These are phyloP conservation scores for Rhinocladiella similis DNA, from an alignment of 2,329 filamentous ascomycete species.

Conservation along the genomic window DNA sequence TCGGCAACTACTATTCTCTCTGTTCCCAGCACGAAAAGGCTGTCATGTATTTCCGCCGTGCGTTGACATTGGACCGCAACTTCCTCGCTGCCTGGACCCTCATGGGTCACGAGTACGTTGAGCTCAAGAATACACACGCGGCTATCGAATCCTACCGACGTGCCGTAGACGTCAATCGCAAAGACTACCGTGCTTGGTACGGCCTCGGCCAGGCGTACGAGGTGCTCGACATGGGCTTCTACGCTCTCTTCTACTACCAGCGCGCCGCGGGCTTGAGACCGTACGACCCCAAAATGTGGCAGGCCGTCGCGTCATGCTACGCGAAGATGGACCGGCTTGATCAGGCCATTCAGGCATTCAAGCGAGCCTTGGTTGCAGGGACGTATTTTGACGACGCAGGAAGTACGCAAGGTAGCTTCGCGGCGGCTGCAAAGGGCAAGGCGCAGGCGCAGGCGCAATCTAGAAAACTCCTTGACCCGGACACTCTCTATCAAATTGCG, in stretches of 20 bases:
- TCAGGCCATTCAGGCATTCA: constrained; percentile 94
- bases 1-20: constrained; percentile 95
- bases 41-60: constrained; percentile 94
- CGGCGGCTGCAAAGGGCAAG: constrained; percentile 8
- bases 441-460: constrained; percentile 8
- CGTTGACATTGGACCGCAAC: constrained; percentile 82
- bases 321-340: constrained; percentile 82
- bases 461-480: constrained; percentile 74
- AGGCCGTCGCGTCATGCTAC: constrained; percentile 88
- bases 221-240: constrained; percentile 96
- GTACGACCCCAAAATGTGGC: constrained; percentile 98
- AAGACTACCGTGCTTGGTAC: constrained; percentile 98
- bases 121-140: constrained; percentile 97
- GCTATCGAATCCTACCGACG: constrained; percentile 96
- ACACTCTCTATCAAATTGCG: constrained; percentile 87
- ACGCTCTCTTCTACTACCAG: constrained; percentile 97
- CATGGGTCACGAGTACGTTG: constrained; percentile 98
- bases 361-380: constrained; percentile 84
- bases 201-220: constrained; percentile 96
- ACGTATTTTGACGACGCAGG: constrained; percentile 71
- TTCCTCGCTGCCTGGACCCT: constrained; percentile 96
- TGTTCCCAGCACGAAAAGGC: constrained; percentile 96
- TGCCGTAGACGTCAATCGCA: constrained; percentile 91
- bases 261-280: constrained; percentile 89
- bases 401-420: constrained; percentile 36